phyloP scores from a whole-genome alignment of 2,329 filamentous ascomycete genomes.

The Neospermospora avenae region DNA sequence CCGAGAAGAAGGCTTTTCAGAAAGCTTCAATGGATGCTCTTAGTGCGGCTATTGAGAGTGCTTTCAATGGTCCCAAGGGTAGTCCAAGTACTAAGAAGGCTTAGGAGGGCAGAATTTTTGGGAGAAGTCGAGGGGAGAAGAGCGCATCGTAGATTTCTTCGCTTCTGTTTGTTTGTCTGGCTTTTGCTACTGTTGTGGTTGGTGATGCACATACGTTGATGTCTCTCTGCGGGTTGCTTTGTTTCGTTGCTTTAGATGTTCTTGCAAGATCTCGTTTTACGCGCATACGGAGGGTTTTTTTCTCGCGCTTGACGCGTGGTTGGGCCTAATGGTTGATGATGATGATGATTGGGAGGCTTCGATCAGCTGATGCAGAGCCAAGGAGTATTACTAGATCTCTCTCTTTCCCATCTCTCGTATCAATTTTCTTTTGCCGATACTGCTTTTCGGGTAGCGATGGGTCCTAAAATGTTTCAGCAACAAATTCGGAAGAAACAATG shows the following conservation, averaged over 20 bases:
- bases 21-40: neutral
- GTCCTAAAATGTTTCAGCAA: neutral
- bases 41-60: neutral
- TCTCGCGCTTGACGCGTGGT: neutral
- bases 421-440: neutral
- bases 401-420: neutral
- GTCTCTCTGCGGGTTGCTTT: neutral
- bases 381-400: neutral
- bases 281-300: neutral
- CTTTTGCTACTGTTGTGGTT: neutral
- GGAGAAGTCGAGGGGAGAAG: too few species aligned
- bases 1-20: neutral
- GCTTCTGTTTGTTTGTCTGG: neutral
- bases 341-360: neutral
- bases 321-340: neutral
- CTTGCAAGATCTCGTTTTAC: neutral
- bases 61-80: constrained; percentile 2
- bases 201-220: neutral
- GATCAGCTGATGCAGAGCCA: neutral
- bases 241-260: neutral
- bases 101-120: neutral
- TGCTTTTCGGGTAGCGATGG: neutral
- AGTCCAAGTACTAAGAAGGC: neutral
- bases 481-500: neutral
- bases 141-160: neutral